These are phyloP conservation scores for Wickerhamomyces sydowiorum DNA, from an alignment of 805 yeast genomes.

Conservation along the genomic window DNA sequence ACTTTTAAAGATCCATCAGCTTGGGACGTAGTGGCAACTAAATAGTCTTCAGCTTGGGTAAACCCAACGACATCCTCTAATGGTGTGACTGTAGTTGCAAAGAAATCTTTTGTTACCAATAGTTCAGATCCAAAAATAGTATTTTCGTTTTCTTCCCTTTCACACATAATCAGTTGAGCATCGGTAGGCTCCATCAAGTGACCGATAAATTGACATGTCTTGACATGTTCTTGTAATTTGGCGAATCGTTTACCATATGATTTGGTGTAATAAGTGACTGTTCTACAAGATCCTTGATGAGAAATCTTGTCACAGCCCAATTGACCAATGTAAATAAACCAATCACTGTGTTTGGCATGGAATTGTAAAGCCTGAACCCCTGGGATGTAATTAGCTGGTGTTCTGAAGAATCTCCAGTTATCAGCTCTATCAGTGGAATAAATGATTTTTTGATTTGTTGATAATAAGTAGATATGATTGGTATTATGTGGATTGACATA, in stretches of 20 bases:
- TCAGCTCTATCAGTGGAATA: constrained; percentile 69
- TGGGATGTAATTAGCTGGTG: constrained; percentile 44
- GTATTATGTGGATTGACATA: constrained; percentile 54
- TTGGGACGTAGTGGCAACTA: constrained; percentile 62
- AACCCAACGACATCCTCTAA: constrained; percentile 66
- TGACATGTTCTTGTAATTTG: constrained; percentile 45
- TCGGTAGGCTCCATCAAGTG: constrained; percentile 39
- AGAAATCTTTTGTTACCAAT: constrained; percentile 20
- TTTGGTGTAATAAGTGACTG: constrained; percentile 53
- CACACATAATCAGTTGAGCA: constrained; percentile 60
- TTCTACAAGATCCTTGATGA: constrained; percentile 38
- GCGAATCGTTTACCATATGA: constrained; percentile 66
- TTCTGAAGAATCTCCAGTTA: constrained; percentile 36
- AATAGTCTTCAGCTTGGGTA: constrained; percentile 63
- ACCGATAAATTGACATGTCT: constrained; percentile 65
- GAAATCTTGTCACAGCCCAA: constrained; percentile 38
- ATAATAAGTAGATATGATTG: constrained; percentile 34
- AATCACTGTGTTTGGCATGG: constrained; percentile 47
- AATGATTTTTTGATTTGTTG: constrained; percentile 30
- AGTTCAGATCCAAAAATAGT: constrained; percentile 27
- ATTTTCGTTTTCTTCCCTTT: constrained; percentile 33
- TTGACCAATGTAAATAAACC: constrained; percentile 68
- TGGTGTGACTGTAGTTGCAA: constrained; percentile 25
- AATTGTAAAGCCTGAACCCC: constrained; percentile 53
- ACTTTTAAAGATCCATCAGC: constrained; percentile 55